Conservation (phyloP, 345 rosid genomes). For the Leavenworthia alabamica region DNA sequence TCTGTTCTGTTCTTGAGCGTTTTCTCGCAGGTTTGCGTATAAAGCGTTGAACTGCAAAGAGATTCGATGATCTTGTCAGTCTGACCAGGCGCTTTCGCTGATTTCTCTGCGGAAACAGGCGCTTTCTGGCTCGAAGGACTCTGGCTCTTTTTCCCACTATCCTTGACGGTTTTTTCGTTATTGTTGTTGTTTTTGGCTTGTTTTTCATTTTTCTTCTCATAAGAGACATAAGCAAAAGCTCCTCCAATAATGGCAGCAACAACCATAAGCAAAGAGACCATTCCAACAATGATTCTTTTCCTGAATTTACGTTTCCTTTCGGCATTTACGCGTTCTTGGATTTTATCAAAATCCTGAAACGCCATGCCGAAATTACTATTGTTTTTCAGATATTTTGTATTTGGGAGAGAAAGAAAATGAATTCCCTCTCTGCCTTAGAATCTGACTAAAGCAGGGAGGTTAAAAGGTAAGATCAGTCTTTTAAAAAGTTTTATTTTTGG, state of each 20-base stretch:
- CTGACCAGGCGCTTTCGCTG: conserved; percentile 7
- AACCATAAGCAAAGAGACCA: conserved; percentile 31
- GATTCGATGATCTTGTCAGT: conserved; percentile 32
- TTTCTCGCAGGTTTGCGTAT: conserved; percentile 39
- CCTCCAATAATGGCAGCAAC: conserved; percentile 38
- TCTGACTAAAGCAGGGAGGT: conserved; percentile 50
- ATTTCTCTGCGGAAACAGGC: not conserved
- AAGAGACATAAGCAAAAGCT: conserved; percentile 34
- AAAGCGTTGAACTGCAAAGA: conserved; percentile 46
- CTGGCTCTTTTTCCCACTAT: conserved; percentile 1
- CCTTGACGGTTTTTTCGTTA: not conserved
- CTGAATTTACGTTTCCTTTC: conserved; percentile 49
- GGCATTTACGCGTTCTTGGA: conserved; percentile 58
- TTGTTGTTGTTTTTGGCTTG: not conserved
- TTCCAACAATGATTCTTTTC: conserved; percentile 39
- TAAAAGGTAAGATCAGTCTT: conserved; percentile 2
- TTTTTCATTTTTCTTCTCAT: conserved; percentile 12
- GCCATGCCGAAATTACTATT: conserved; percentile 36
- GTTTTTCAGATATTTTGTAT: not conserved
- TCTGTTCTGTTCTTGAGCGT: conserved; percentile 35
- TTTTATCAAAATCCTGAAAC: conserved; percentile 78
- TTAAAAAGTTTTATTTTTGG: not conserved
- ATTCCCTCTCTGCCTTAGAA: conserved; percentile 48
- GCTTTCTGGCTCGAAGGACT: not conserved
- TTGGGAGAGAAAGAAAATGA: conserved; percentile 36